A percentile compares a stretch with the other conserved stretches of the same genome.
Conservation (phyloP, 2,329 filamentous ascomycete genomes). For the Alternaria alternata region DNA sequence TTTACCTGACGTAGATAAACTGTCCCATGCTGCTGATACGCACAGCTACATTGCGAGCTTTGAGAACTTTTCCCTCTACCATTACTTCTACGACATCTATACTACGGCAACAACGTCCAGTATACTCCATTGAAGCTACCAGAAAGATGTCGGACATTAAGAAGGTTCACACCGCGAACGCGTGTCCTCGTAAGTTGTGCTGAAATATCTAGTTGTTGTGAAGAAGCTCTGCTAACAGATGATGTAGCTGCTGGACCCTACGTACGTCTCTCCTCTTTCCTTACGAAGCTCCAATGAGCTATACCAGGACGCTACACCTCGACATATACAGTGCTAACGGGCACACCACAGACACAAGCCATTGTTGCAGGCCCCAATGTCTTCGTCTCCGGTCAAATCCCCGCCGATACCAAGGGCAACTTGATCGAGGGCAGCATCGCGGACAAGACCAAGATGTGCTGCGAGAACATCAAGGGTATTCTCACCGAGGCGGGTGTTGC, state of each 20-base stretch:
- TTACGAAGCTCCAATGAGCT: background rate
- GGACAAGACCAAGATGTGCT: constrained; percentile 74
- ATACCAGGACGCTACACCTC: background rate
- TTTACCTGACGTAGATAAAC: constrained; percentile 31
- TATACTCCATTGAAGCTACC: background rate
- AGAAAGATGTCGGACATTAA: constrained; percentile 55
- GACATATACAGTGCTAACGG: background rate
- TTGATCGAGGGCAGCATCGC: constrained; percentile 71
- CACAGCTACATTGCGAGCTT: background rate
- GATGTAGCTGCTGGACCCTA: constrained; percentile 54
- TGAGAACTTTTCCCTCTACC: background rate
- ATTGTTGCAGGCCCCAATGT: constrained; percentile 73
- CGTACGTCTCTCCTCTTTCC: constrained; percentile 43
- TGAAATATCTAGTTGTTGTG: background rate
- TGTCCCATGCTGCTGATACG: constrained; percentile 8
- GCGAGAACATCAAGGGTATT: constrained; percentile 83
- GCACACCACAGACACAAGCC: constrained; percentile 58
- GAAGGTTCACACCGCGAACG: constrained; percentile 53
- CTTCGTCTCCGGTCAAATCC: constrained; percentile 80
- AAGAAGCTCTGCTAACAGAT: constrained; percentile 3
- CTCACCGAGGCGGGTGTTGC: constrained; percentile 81
- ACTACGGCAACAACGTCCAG: background rate
- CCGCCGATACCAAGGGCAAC: constrained; percentile 68
- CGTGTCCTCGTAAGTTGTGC: constrained; percentile 53
- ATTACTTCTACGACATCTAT: background rate